Evolutionary conservation across 2,329 filamentous ascomycete genomes (phyloP).

Genomic region (Hypoxylon sp.): DNA sequence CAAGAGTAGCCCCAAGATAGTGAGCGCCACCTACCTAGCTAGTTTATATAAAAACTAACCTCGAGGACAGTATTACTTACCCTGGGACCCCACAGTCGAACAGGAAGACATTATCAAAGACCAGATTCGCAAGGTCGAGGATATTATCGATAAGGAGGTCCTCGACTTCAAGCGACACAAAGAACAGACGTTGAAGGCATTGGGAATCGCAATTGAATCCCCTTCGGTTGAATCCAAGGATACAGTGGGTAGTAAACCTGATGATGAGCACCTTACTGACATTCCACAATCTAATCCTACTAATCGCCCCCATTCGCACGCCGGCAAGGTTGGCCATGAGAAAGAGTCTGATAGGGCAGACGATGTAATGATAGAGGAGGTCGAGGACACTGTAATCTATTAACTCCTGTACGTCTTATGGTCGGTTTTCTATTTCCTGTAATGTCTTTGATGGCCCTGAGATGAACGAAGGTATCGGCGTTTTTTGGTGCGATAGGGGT

Average conservation of each 20-base stretch:
- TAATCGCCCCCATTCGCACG: conserved; percentile 53
- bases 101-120: conserved; percentile 80
- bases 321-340: conserved; percentile 54
- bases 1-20: conserved; percentile 78
- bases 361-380: conserved; percentile 85
- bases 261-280: conserved; percentile 58
- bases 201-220: conserved; percentile 53
- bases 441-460: conserved; percentile 22
- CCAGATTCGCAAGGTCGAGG: conserved; percentile 77
- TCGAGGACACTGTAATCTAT: conserved; percentile 94
- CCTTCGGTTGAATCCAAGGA: conserved; percentile 55
- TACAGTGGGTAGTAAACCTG: conserved; percentile 61
- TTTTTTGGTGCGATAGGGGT: conserved; percentile 25
- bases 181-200: conserved; percentile 59
- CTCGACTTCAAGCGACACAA: conserved; percentile 71
- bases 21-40: conserved; percentile 63
- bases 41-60: conserved; percentile 15
- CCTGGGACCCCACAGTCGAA: conserved; percentile 79
- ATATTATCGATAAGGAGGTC: conserved; percentile 74
- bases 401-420: conserved; percentile 57
- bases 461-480: conserved; percentile 26
- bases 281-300: conserved; percentile 56
- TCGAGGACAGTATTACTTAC: conserved; percentile 80
- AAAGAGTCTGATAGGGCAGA: conserved; percentile 75
- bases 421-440: conserved; percentile 11